Percentiles rank a stretch among this genome's conserved stretches.
These are phyloP conservation scores for Cyclospora cayetanensis DNA, from an alignment of 169 alveolate genomes.

Conservation along the genomic window DNA sequence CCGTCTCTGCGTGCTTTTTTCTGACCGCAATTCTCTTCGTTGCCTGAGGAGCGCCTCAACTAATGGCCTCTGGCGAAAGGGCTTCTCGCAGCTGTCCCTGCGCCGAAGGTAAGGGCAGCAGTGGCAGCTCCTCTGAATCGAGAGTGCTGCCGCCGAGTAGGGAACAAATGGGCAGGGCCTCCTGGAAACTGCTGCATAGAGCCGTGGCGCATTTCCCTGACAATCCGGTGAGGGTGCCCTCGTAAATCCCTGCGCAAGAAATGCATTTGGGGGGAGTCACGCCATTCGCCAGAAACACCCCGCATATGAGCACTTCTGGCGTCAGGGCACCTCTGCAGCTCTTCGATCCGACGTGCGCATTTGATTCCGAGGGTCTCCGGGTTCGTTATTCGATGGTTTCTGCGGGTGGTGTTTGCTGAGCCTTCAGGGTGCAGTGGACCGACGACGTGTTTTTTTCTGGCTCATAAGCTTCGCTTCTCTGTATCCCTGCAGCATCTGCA, in stretches of 20 bases:
- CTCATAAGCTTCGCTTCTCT: slow-evolving; percentile 81
- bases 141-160: slow-evolving; percentile 82
- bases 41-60: too few species aligned
- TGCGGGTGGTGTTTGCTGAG: neutral
- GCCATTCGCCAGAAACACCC: neutral
- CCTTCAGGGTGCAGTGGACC: slow-evolving; percentile 73
- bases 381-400: neutral
- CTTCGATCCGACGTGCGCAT: neutral
- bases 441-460: slow-evolving; percentile 74
- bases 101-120: too few species aligned
- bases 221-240: slow-evolving; percentile 76
- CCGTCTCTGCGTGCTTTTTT: too few species aligned
- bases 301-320: too few species aligned
- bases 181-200: slow-evolving; percentile 86
- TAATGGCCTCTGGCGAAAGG: too few species aligned
- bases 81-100: too few species aligned
- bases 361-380: neutral
- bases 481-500: slow-evolving; percentile 87
- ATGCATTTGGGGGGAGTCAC: neutral
- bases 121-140: neutral
- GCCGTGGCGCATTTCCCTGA: slow-evolving; percentile 84
- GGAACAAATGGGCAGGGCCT: slow-evolving; percentile 85
- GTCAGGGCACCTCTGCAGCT: too few species aligned
- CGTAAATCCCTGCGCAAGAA: neutral
- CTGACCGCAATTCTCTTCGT: too few species aligned